phyloP scores from a whole-genome alignment of 2,329 filamentous ascomycete genomes.

The Sporothrix schenckii region DNA sequence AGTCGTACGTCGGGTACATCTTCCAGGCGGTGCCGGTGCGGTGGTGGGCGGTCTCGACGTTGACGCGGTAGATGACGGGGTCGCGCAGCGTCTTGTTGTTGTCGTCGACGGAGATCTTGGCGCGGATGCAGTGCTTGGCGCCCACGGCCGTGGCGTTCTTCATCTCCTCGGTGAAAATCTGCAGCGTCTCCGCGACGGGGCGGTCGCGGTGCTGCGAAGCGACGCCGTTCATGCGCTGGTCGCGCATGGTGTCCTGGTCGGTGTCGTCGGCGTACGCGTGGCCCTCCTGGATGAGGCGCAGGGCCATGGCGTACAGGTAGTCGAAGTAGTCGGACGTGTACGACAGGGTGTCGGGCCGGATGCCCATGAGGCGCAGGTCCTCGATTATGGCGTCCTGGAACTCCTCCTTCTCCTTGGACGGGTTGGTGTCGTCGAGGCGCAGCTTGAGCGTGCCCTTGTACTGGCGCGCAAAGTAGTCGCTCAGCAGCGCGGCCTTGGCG shows the following conservation, averaged over 20 bases:
- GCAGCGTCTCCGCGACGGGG: slow-evolving; percentile 78
- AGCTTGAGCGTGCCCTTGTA: slow-evolving; percentile 90
- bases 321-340: slow-evolving; percentile 98
- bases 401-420: slow-evolving; percentile 94
- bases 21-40: slow-evolving; percentile 80
- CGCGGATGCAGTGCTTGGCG: slow-evolving; percentile 84
- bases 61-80: slow-evolving; percentile 90
- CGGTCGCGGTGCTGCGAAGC: slow-evolving; percentile 79
- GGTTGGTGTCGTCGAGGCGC: slow-evolving; percentile 97
- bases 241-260: slow-evolving; percentile 81
- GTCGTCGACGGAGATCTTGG: slow-evolving; percentile 88
- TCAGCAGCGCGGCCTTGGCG: slow-evolving; percentile 72
- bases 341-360: slow-evolving; percentile 82
- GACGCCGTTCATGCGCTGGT: slow-evolving; percentile 81
- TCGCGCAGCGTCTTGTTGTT: slow-evolving; percentile 96
- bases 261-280: slow-evolving; percentile 95
- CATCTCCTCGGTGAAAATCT: slow-evolving; percentile 84
- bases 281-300: slow-evolving; percentile 82
- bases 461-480: slow-evolving; percentile 95
- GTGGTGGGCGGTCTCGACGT: slow-evolving; percentile 68
- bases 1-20: slow-evolving; percentile 86
- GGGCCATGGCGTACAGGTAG: slow-evolving; percentile 81
- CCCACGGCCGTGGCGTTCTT: slow-evolving; percentile 74
- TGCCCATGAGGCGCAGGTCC: slow-evolving; percentile 87
- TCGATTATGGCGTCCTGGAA: slow-evolving; percentile 92